phyloP scores from a whole-genome alignment of 495 filamentous ascomycete species.

The Podospora conica region DNA sequence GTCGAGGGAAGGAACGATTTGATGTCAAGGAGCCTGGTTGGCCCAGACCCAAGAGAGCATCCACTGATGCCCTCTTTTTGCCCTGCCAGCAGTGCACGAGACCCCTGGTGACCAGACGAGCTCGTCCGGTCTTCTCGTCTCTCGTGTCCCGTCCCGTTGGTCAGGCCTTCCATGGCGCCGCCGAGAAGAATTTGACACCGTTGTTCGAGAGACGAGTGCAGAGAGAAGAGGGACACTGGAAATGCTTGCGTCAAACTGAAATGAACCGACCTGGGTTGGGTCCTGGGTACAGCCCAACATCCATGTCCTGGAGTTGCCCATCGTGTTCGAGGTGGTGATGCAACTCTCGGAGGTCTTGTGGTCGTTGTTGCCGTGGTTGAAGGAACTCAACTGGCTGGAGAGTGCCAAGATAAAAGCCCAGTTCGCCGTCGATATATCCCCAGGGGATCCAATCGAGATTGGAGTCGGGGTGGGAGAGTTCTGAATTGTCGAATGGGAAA shows the following conservation, averaged over 20 bases:
- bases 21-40: neutral
- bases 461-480: neutral
- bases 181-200: neutral
- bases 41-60: neutral
- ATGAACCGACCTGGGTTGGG: neutral
- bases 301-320: neutral
- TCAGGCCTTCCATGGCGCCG: too few species aligned
- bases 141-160: neutral
- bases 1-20: neutral
- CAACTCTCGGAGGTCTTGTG: neutral
- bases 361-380: neutral
- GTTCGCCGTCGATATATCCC: neutral
- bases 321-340: neutral
- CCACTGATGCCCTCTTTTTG: neutral
- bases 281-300: neutral
- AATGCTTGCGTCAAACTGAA: neutral
- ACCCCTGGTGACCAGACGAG: too few species aligned
- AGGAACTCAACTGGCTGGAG: too few species aligned
- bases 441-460: neutral
- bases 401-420: too few species aligned
- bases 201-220: neutral
- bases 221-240: too few species aligned
- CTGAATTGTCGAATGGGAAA: neutral
- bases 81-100: too few species aligned
- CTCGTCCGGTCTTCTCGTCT: neutral